Evolutionary conservation across 1,284 basidiomycete genomes (phyloP).

Genomic region (Xerocomus cyaneibrunnescens): DNA sequence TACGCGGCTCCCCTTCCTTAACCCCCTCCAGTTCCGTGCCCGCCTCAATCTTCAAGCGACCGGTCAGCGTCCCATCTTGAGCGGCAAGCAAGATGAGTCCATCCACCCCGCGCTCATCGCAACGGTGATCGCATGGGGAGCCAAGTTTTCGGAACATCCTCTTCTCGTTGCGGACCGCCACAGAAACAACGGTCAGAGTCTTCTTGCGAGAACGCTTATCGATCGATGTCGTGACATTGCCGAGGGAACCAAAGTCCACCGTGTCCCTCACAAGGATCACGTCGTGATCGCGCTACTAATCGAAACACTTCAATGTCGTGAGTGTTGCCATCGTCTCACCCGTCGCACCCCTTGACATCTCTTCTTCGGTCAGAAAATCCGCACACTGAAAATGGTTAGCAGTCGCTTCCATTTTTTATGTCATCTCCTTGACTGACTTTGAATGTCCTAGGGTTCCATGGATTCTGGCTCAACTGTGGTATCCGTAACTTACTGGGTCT

Average conservation of each 20-base stretch:
- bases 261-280: constrained; percentile 78
- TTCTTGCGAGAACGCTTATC: constrained; percentile 75
- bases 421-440: constrained; percentile 12
- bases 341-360: constrained; percentile 13
- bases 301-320: constrained; percentile 79
- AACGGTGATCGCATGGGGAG: constrained; percentile 89
- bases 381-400: constrained; percentile 59
- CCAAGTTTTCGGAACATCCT: constrained; percentile 88
- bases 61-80: constrained; percentile 25
- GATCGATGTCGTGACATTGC: constrained; percentile 80
- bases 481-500: constrained; percentile 76
- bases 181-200: constrained; percentile 68
- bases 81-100: constrained; percentile 35
- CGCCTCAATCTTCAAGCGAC: constrained; percentile 53
- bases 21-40: constrained; percentile 72
- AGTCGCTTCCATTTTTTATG: constrained; percentile 10
- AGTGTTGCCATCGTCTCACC: constrained; percentile 37
- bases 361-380: constrained; percentile 54
- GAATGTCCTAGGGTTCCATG: constrained; percentile 60
- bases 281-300: constrained; percentile 75
- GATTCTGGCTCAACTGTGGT: constrained; percentile 77
- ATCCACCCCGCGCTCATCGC: constrained; percentile 78
- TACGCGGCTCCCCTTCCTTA: constrained; percentile 77
- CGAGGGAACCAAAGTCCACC: constrained; percentile 82
- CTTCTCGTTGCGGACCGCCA: constrained; percentile 76